Base-by-base conservation (phyloP, 2,329 filamentous ascomycete species). In the Phyllosticta paracitricarpa region DNA sequence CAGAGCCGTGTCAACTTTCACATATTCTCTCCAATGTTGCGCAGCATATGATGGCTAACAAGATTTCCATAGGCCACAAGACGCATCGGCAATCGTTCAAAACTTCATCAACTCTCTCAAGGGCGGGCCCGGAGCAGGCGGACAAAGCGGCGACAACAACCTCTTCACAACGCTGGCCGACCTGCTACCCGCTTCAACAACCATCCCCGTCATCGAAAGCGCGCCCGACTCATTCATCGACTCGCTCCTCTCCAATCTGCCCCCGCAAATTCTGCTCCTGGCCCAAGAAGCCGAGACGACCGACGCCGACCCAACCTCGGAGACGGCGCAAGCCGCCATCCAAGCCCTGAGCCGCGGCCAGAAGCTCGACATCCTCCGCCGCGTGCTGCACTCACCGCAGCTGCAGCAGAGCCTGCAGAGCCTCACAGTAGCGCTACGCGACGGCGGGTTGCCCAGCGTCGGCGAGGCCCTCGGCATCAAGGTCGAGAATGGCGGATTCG, bases 381-480 rank as follows among this genome's bases (percentile, higher is more conserved):
- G 87, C 70, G 91, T 97, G 7, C 77, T 97, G 14, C 84, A 89
- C 65, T 95, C 89, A 66, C 93, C 94, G 19, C 94, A 99, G 71
- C 91, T 99, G 70, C 84, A 85, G 63, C 94, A 97, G 73, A 93
- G 90, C 66, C 76, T 97, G 51, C 84, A 85, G 0, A 94, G 89
- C 71, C 77, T 99, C 67, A 96, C 91, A 0, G 85, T 91, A 74
- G 94, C 94, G 12, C 79, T 99, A 61, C 82, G 91, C 62, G 93
- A 97, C 68, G 94, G 94, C 12, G 94, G 93, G 0, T 76, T 99
- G 62, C 92, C 93, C 4, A 95, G 87, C 67, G 88, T 99, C 65
- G 88, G 91, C 6, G 91, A 96, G 68, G 93, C 92, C 3, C 78
- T 99, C 51, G 84, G 86, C 6, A 83, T 97, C 62, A 84, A 85